Conservation (phyloP, 306 rosid genomes). For the Lathyrus tuberosus region DNA sequence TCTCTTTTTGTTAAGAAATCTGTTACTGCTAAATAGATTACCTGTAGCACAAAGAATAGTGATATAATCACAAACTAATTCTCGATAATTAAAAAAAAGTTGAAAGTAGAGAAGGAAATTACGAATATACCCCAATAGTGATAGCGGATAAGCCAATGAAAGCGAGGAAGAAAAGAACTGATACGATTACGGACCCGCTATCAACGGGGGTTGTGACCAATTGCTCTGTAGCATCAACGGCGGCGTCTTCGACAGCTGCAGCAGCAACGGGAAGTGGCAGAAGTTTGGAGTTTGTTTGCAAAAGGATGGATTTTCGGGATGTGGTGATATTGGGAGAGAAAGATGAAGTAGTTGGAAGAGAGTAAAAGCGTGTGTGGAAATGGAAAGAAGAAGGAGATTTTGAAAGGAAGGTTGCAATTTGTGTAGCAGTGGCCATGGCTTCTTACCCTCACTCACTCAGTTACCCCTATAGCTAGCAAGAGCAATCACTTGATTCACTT, state of each 20-base stretch:
- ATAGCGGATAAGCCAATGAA: conserved; percentile 74
- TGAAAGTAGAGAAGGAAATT: background rate
- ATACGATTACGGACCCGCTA: conserved; percentile 48
- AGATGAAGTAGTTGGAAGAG: conserved; percentile 34
- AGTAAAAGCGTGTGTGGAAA: conserved; percentile 26
- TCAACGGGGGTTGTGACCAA: conserved; percentile 49
- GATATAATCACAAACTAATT: too few species aligned
- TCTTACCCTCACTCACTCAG: too few species aligned
- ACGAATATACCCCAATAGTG: conserved; percentile 72
- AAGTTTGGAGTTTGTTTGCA: conserved; percentile 29
- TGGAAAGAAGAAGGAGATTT: conserved; percentile 23
- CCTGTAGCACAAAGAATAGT: conserved; percentile 45
- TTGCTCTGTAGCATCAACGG: conserved; percentile 55
- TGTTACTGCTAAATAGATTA: conserved; percentile 73
- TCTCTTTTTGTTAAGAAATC: conserved; percentile 89
- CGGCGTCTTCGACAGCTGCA: conserved; percentile 46
- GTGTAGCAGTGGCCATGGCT: conserved; percentile 48
- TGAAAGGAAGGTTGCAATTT: conserved; percentile 44
- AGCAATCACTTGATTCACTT: too few species aligned
- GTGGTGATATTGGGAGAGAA: conserved; percentile 28
- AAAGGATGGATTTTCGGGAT: conserved; percentile 30
- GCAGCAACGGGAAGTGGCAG: conserved; percentile 44
- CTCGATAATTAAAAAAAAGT: background rate
- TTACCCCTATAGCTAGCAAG: too few species aligned
- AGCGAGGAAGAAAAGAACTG: conserved; percentile 71